Evolutionary conservation across 208 protist genomes (phyloP), one percentile per base, ranked within the genome.

Genomic region (Trypanosomatidae sp.): DNA sequence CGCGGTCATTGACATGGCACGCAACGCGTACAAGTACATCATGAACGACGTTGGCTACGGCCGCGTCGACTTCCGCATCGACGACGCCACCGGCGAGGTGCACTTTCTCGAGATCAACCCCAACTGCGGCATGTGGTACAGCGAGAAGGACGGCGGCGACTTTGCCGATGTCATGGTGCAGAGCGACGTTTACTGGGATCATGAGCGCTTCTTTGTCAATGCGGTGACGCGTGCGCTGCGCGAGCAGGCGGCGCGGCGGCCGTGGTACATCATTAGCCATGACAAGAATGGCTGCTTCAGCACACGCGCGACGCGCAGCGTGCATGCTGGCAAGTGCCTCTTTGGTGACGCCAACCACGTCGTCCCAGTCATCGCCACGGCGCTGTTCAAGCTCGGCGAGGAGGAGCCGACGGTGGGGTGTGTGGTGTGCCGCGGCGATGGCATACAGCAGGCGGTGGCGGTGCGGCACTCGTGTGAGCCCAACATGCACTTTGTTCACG

Each of bases 101-200:
- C 81, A 81, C 59, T 92, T 92, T 46, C 58, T 92, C 11, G 84
- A 92, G 56, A 92, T 92, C 57, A 92, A 92, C 50, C 79, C 79
- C 21, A 92, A 92, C 63, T 88, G 79, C 53, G 84, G 84, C 2
- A 89, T 92, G 80, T 89, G 78, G 76, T 92, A 92, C 54, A 46
- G 58, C 41, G 57, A 71, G 20, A 78, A 81, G 43, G 81, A 86
- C 38, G 76, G 75, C 41, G 81, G 81, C 13, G 81, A 90, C 63
- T 90, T 86, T 48, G 81, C 81, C 11, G 81, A 90, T 44, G 51
- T 87, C 18, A 87, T 86, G 72, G 81, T 90, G 22, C 44, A 78
- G 48, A 65, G 64, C 35, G 81, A 90, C 64, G 56, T 65, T 20
- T 65, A 66, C 42, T 90, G 81, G 77, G 68, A 76, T 39, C 81